Base-by-base conservation (phyloP, 176 grass and related monocot species). In the Metroxylon sagu region DNA sequence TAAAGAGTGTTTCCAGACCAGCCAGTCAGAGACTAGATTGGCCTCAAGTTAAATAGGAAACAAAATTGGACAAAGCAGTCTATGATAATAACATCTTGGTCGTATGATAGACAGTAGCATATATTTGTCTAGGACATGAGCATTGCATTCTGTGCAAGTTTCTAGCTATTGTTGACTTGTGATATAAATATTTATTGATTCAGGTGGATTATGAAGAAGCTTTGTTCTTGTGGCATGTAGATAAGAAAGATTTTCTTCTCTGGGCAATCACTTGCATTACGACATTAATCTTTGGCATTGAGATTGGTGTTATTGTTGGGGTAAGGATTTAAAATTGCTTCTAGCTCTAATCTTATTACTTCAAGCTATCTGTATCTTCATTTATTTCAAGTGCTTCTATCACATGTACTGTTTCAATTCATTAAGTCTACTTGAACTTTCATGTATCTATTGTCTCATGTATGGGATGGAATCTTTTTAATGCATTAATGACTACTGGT, bases 171-270 rank as follows among this genome's bases (percentile, higher is more conserved):
- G 64, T 17, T 29, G 26, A 70, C 57, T 73, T 69, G 16, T 57
- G 16, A 65, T 56, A 21, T 59, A 52, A 59, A 25, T 65, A 73
- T 73, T 56, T n/a, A 25, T 26, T 14, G n/a, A 72, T 81, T 61
- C 78, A 96, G 92, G 83, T 96, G 51, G 92, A 96, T 79, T 90
- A 87, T 64, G 83, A 88, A 3, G 86, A 90, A 62, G 86, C 86
- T 50, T 80, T 90, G 54, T 90, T 96, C 76, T 75, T 96, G 58
- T 96, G 92, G 92, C 53, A 65, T 74, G 67, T 90, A 64, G 92
- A 90, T 70, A 96, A 88, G 69, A 96, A 82, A 62, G 92, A 96
- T 85, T 96, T 96, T 67, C 80, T 86, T 70, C 78, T 96, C 26
- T 96, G 92, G 92, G 64, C 79, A 26, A 82, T 88, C 61, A 96